Evolutionary conservation across 1,139 yeast genomes (phyloP), one percentile per base, ranked within the genome.

Genomic region (Candida sp.): DNA sequence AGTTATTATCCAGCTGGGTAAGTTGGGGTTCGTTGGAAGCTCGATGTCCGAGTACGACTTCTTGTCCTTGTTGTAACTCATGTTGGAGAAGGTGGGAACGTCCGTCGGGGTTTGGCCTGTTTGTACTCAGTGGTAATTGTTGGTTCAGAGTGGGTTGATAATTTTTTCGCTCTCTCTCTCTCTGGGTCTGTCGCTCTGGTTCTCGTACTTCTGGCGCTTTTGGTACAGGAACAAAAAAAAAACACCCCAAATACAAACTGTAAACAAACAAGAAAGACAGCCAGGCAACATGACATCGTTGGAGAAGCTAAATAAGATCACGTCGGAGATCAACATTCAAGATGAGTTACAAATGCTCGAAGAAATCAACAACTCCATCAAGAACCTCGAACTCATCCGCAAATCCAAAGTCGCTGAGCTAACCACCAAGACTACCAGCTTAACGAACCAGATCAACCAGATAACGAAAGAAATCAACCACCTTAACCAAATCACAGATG

Each of bases 1-100:
- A 0, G 96, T 84, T 40, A 92, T 75, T 60, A 90, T 82, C 98
- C 98, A 92, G 11, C 84, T 75, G 1, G 97, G 97, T 42, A 89
- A 69, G 57, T 70, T 72, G 30, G 81, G 81, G 59, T 77, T 75
- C 8, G 77, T 67, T 42, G 77, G 80, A 45, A 77, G 67, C 37
- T 74, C 77, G 6, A 74, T 69, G 44, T 72, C 78, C 37, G 72
- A 77, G 56, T 64, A 74, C 22, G 75, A 65, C 54, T 75, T 75
- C 58, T 75, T 56, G 38, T 51, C 50, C 33, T 47, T 52, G 25
- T 50, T 51, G 31, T 52, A 47, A 52, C 60, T 55, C 63, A 60
- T 60, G n/a, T n/a, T n/a, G n/a, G n/a, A n/a, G n/a, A n/a, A n/a
- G n/a, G n/a, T n/a, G n/a, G n/a, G n/a, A n/a, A n/a, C n/a, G n/a